Evolutionary conservation across 202 grass and related monocot species (phyloP), one percentile per base, ranked within the genome.

Genomic region (Schoenoplectus triqueter): DNA sequence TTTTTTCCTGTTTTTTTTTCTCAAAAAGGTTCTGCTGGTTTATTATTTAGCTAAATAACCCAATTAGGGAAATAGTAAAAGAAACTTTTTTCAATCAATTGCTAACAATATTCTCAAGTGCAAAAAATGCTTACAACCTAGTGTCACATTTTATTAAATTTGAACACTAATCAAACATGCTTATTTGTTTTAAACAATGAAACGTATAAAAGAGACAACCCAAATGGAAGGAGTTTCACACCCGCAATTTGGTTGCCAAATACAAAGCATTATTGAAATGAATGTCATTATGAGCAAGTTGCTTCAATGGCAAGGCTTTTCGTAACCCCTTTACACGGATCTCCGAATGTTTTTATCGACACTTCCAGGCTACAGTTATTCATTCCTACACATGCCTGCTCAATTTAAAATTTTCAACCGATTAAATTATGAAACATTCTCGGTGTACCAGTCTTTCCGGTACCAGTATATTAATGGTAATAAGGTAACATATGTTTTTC

Each of bases 241-340:
- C 88, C 84, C 83, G 72, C 56, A 10, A 85, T 86, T 64, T 88
- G 80, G 85, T 91, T 31, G 82, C 59, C 2, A 72, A 84, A 90
- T 73, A 86, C 78, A 81, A 80, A 57, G 65, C 55, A 22, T 63
- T 81, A 62, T 64, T 83, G 76, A 71, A 80, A 87, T 54, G 73
- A 75, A 82, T 75, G 73, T 51, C 83, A 86, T 90, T 81, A 94
- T 64, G 90, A 94, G 81, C 97, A 99, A 81, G 92, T 89, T 87
- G 92, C 97, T 94, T 99, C 97, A 15, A 99, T 89, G 9, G 74
- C 89, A 83, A 99, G 93, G 85, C 89, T 94, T 84, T 99, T 99
- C 46, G 89, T 92, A 75, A 94, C 70, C 64, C 84, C 86, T 20
- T 20, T 86, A 67, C 97, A 99, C 81, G 93, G 97, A 91, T 99